These are phyloP conservation scores for Botrytis porri DNA, from an alignment of 2,329 filamentous ascomycete genomes.

Conservation along the genomic window DNA sequence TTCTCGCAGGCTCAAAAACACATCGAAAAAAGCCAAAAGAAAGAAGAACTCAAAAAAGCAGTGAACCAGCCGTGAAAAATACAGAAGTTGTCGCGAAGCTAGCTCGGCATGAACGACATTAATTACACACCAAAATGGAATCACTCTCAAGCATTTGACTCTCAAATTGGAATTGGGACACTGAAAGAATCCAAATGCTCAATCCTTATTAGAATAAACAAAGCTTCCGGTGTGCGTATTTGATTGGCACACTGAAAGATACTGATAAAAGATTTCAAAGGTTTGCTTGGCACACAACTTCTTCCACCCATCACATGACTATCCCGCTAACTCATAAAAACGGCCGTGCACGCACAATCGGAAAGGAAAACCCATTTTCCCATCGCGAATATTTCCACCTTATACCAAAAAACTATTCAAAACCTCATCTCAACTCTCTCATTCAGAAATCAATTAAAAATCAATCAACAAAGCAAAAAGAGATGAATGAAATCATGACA, in stretches of 20 bases:
- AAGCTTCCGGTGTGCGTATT: neutral
- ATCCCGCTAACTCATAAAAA: accelerated
- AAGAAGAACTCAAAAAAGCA: neutral
- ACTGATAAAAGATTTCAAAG: neutral
- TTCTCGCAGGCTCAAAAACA: neutral
- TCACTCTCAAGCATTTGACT: neutral
- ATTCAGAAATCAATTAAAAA: neutral
- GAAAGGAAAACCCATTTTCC: neutral
- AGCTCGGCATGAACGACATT: neutral
- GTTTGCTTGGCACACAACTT: neutral
- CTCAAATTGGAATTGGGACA: neutral
- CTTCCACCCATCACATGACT: neutral
- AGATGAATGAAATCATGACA: accelerated
- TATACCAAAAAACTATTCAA: neutral
- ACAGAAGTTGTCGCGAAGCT: neutral
- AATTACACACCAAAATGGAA: neutral
- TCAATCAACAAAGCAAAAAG: too few relatives aligned
- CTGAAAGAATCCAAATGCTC: neutral
- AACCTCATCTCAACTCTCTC: neutral
- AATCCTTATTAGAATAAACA: neutral
- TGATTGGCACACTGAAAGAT: neutral
- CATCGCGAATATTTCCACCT: neutral
- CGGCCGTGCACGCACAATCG: neutral
- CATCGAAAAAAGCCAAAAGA: neutral
- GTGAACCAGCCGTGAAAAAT: neutral